Conservation (phyloP, 2,329 filamentous ascomycete genomes). For the Hymenotorrendiella dingleyae region DNA sequence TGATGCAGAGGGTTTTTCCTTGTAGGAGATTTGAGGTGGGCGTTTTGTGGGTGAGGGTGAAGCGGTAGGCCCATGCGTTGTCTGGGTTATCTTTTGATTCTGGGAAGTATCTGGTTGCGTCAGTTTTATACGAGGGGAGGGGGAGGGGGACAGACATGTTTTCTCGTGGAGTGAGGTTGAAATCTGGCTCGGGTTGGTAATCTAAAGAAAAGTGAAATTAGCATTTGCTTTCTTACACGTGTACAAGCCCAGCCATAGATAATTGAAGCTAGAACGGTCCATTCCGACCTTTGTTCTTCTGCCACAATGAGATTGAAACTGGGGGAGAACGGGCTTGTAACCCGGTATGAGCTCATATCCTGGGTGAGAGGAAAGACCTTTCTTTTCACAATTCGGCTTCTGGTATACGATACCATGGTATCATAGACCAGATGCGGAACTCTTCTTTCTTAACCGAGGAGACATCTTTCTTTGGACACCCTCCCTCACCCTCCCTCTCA, state of each 20-base stretch:
- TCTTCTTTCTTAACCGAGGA: too few species aligned
- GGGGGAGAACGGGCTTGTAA: too few species aligned
- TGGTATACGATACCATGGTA: too few species aligned
- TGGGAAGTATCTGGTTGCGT: conserved; percentile 10
- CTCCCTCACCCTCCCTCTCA: conserved; percentile 17
- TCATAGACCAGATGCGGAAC: too few species aligned
- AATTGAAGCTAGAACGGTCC: conserved; percentile 9
- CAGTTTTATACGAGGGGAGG: not conserved
- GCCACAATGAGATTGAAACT: too few species aligned
- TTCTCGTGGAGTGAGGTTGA: conserved; percentile 10
- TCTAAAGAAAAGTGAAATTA: conserved; percentile 7
- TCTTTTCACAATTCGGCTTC: too few species aligned
- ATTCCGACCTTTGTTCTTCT: too few species aligned
- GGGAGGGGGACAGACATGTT: conserved; percentile 11
- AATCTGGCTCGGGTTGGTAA: conserved; percentile 18
- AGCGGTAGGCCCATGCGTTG: conserved; percentile 17
- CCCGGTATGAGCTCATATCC: too few species aligned
- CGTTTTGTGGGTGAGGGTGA: conserved; percentile 13
- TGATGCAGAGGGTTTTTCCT: conserved; percentile 44
- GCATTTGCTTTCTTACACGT: too few species aligned
- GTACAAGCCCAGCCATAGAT: too few species aligned
- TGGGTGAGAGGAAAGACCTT: too few species aligned
- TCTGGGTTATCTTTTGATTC: conserved; percentile 15
- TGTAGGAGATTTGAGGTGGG: conserved; percentile 24
- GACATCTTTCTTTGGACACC: too few species aligned